Conservation (phyloP, 2,329 filamentous ascomycete genomes). For the Fusarium oligoseptatum region DNA sequence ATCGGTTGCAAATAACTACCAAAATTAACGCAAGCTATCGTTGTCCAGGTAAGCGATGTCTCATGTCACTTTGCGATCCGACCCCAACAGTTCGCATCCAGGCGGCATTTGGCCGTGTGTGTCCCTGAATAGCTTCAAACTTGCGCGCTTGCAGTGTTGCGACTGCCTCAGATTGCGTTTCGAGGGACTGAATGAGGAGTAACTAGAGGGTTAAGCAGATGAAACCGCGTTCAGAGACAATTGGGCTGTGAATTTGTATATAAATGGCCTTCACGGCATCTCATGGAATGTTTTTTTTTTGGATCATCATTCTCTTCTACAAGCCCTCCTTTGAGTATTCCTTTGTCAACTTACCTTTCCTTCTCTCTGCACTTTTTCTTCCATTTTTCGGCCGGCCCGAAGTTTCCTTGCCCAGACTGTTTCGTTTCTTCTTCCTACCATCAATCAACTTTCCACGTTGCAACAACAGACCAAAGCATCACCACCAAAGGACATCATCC, state of each 20-base stretch:
- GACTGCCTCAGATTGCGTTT: background rate
- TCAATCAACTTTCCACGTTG: background rate
- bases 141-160: background rate
- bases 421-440: background rate
- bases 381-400: background rate
- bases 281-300: background rate
- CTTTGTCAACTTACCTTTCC: background rate
- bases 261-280: background rate
- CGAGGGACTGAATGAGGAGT: background rate
- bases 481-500: background rate
- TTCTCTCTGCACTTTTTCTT: background rate
- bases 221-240: background rate
- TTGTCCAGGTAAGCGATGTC: background rate
- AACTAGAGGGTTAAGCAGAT: background rate
- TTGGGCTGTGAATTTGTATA: background rate
- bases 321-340: background rate
- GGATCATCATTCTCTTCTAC: background rate
- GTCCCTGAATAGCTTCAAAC: slow-evolving; percentile 1
- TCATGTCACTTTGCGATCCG: background rate
- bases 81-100: background rate
- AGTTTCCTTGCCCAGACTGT: background rate
- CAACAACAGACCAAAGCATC: background rate
- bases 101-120: background rate
- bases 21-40: background rate
- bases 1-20: background rate